Base-by-base conservation (phyloP, 2,329 filamentous ascomycete genomes). In the Phialocephala sp. region DNA sequence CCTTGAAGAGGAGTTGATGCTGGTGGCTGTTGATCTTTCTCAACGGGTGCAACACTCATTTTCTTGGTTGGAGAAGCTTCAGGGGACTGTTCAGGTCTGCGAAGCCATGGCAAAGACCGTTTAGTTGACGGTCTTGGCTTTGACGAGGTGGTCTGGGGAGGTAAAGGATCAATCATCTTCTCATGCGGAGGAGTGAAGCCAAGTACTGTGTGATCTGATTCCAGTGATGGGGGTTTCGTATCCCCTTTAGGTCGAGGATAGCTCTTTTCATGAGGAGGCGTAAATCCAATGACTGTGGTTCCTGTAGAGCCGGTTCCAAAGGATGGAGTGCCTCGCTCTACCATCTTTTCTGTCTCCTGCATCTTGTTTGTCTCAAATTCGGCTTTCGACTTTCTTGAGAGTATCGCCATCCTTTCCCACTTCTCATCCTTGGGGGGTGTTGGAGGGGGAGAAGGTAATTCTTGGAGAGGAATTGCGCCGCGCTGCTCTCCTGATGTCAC, bases 401-500 rank as follows among this genome's bases (percentile, higher is more conserved):
- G 52, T 39, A 50, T 32, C 41, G 36, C 54, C 22, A 36, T 67
- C 43, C 59, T 59, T 27, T 43, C 41, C 24, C 61, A 69, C 60
- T 68, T 69, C 8, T 64, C 55, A 39, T 73, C 68, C 14, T 69
- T 69, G 6, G 66, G 61, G 9, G 68, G 60, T 3, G 61, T 66
- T n/a, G 55, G 63, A 32, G 66, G 68, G 54, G 65, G 67, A n/a
- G 55, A 32, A 18, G 52, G 57, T 24, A 58, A 37, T 20, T 57
- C 60, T 18, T 56, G 52, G 8, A 59, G 22, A 54, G 60, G 64
- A 8, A 61, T 58, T n/a, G 66, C 63, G 32, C 64, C 50, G 22
- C 59, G 64, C 74, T 80, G 81, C 69, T 81, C 85, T 66, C 68
- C 78, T 67, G 85, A 86, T 12, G 86, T 87, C 1, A 88, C 82